phyloP scores from a whole-genome alignment of 2,329 filamentous ascomycete genomes.

The Scortechinia acanthostroma region DNA sequence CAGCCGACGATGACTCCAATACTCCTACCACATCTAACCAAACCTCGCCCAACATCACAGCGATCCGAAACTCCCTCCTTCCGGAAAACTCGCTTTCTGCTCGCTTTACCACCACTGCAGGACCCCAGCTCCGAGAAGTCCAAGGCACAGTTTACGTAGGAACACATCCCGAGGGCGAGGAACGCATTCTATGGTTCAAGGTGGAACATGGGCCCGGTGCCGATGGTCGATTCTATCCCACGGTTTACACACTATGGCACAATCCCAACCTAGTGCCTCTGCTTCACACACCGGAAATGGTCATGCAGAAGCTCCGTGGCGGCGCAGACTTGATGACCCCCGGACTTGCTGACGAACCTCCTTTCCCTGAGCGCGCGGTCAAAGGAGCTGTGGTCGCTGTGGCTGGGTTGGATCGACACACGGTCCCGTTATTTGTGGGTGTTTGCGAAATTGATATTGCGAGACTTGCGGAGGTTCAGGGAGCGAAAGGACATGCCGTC shows the following conservation, averaged over 20 bases:
- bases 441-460: slow-evolving; percentile 58
- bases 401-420: slow-evolving; percentile 47
- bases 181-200: slow-evolving; percentile 58
- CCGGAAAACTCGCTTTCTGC: slow-evolving; percentile 57
- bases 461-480: slow-evolving; percentile 42
- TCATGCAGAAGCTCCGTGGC: slow-evolving; percentile 53
- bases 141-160: slow-evolving; percentile 61
- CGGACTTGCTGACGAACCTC: slow-evolving; percentile 55
- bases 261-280: slow-evolving; percentile 53
- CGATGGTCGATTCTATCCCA: slow-evolving; percentile 44
- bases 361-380: slow-evolving; percentile 49
- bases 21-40: slow-evolving; percentile 14
- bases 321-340: slow-evolving; percentile 67
- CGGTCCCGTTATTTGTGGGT: slow-evolving; percentile 56
- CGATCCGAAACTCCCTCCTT: slow-evolving; percentile 48
- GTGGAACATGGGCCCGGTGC: slow-evolving; percentile 13
- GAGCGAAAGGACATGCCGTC: slow-evolving; percentile 57
- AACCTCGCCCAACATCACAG: slow-evolving; percentile 32
- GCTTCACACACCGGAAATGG: slow-evolving; percentile 53
- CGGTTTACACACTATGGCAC: slow-evolving; percentile 62
- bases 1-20: slow-evolving; percentile 8
- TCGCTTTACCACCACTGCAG: slow-evolving; percentile 58
- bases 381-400: slow-evolving; percentile 57
- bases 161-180: slow-evolving; percentile 43
- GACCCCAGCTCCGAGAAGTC: slow-evolving; percentile 51